Evolutionary conservation across 2,329 filamentous ascomycete genomes (phyloP), one percentile per base, ranked within the genome.

Genomic region (Penicillium sp.): DNA sequence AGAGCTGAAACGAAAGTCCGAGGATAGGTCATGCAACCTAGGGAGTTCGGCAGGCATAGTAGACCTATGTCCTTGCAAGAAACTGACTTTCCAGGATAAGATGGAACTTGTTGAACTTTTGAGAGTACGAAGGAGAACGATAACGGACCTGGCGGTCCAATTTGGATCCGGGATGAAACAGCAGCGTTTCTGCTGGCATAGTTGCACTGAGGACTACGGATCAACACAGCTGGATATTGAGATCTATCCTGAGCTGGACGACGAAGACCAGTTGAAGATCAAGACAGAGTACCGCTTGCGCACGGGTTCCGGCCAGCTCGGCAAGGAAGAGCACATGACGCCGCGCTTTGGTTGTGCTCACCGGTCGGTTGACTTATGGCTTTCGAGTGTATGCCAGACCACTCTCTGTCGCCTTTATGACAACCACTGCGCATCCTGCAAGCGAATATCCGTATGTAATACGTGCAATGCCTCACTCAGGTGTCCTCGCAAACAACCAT

Each of bases 341-440:
- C 62, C 67, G 15, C 65, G 68, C 2, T 69, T 70, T 43, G 68
- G 67, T 39, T 70, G 68, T 43, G 66, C 68, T n/a, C 68, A 70
- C 52, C 60, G 67, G 45, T 70, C 68, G 1, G 57, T 69, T 44
- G 68, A 70, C 52, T 52, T 70, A 15, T 70, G 68, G 68, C 48
- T 70, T 13, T 65, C 67, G 7, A 66, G 67, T 41, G 65, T 69
- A 32, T 65, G 67, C 32, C 67, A 70, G 49, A 66, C 64, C 13
- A 63, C 62, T 2, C 58, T 68, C 49, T 70, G 68, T 40, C 65
- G 62, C 21, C 55, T 64, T 7, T 61, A 64, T 45, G 64, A 69
- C 45, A 61, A 57, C 5, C 58, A 57, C 45, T 70, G 68, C 46
- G 49, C 60, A 4, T 65, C 66, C 6, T 70, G 68, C 51, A 58